phyloP scores from a whole-genome alignment of 768 basidiomycete genomes.

The Hericium erinaceus region DNA sequence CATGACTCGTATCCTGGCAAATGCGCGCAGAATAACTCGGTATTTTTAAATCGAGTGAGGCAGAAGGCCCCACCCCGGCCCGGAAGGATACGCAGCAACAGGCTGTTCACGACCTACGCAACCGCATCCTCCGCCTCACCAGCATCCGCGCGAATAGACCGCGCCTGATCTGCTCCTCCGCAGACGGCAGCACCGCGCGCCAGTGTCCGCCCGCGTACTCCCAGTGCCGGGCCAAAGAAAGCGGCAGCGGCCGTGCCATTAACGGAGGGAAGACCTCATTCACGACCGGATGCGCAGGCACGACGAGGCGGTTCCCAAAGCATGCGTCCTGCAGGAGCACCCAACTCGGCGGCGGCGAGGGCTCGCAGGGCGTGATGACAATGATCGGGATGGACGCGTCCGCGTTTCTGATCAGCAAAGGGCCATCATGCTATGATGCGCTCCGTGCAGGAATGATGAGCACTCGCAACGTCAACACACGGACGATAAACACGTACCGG shows the following conservation, averaged over 20 bases:
- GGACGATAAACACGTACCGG: background rate
- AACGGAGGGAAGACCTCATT: conserved; percentile 42
- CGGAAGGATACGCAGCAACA: background rate
- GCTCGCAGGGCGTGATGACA: conserved; percentile 38
- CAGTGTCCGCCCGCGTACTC: conserved; percentile 45
- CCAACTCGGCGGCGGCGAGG: conserved; percentile 29
- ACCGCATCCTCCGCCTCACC: background rate
- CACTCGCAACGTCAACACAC: background rate
- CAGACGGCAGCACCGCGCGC: conserved; percentile 37
- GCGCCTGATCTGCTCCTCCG: conserved; percentile 35
- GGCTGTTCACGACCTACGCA: background rate
- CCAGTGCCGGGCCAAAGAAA: conserved; percentile 29
- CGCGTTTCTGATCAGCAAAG: background rate
- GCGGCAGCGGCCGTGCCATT: conserved; percentile 19
- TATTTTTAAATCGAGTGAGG: too few relatives aligned
- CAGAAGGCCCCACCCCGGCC: too few relatives aligned
- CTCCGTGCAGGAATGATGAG: background rate
- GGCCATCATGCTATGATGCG: background rate
- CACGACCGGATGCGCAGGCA: conserved; percentile 37
- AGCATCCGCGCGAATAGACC: conserved; percentile 34
- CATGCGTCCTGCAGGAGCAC: conserved; percentile 47
- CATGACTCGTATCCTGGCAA: too few relatives aligned
- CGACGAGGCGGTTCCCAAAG: conserved; percentile 40
- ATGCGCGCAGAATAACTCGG: too few relatives aligned
- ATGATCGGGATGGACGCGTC: conserved; percentile 36